phyloP scores from a whole-genome alignment of 2,329 filamentous ascomycete genomes.

The Ophiocordyceps sinensis region DNA sequence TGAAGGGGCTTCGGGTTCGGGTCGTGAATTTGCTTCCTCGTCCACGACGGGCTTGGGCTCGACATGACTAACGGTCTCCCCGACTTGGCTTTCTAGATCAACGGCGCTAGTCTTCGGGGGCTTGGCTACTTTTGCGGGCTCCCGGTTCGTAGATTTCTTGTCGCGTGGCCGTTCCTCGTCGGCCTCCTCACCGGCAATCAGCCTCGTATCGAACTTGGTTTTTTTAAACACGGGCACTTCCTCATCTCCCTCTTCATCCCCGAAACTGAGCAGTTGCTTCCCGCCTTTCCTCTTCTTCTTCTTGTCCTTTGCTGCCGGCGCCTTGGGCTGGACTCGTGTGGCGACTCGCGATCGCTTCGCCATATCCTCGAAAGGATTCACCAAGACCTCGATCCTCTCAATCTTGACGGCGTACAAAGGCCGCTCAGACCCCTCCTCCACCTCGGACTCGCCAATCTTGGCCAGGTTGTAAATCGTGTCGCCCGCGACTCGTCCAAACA shows the following conservation, averaged over 20 bases:
- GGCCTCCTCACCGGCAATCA: constrained; percentile 43
- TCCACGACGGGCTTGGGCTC: not conserved
- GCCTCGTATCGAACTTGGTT: constrained; percentile 62
- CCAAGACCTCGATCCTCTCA: constrained; percentile 55
- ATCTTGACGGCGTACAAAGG: constrained; percentile 80
- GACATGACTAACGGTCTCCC: not conserved
- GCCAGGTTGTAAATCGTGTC: constrained; percentile 94
- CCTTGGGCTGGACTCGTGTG: constrained; percentile 25
- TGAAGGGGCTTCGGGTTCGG: constrained; percentile 5
- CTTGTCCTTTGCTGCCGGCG: constrained; percentile 32
- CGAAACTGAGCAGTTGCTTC: constrained; percentile 69
- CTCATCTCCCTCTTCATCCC: constrained; percentile 46
- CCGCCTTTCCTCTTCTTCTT: constrained; percentile 60
- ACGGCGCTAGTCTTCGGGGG: constrained; percentile 9
- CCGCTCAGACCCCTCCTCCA: constrained; percentile 64
- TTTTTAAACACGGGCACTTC: constrained; percentile 52
- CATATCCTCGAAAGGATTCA: constrained; percentile 77
- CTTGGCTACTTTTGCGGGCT: constrained; percentile 12
- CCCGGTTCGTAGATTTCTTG: constrained; percentile 4
- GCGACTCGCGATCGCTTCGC: constrained; percentile 49
- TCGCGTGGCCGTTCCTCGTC: constrained; percentile 15
- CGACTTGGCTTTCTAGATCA: constrained; percentile 8
- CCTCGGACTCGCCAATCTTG: constrained; percentile 81
- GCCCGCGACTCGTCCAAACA: constrained; percentile 84
- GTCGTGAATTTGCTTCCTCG: not conserved